phyloP scores from a whole-genome alignment of 1,284 basidiomycete species.

The Ganoderma leucocontextum region DNA sequence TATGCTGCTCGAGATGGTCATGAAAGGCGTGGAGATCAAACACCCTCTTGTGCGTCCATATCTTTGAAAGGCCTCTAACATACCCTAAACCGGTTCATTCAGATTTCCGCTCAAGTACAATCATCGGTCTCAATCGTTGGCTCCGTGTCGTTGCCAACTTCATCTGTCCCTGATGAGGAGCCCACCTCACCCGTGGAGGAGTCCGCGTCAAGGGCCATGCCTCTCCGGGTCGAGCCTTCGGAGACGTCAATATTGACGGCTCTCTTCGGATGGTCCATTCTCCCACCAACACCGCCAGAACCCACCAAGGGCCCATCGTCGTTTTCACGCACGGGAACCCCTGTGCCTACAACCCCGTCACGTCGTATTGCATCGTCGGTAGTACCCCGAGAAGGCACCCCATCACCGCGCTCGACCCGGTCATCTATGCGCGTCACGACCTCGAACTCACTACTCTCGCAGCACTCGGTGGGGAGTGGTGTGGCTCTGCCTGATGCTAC shows the following conservation, averaged over 20 bases:
- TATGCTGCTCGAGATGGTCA: slow-evolving; percentile 55
- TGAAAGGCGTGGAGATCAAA: slow-evolving; percentile 65
- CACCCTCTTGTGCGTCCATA: slow-evolving; percentile 69
- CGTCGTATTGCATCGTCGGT: slow-evolving; percentile 50
- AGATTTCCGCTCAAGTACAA: slow-evolving; percentile 48
- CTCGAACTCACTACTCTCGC: slow-evolving; percentile 15
- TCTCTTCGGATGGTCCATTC: slow-evolving; percentile 75
- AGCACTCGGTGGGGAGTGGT: slow-evolving; percentile 31
- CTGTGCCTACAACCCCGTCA: slow-evolving; percentile 47
- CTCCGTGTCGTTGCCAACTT: slow-evolving; percentile 37
- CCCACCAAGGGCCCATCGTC: slow-evolving; percentile 46
- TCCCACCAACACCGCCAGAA: slow-evolving; percentile 45
- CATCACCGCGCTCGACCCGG: slow-evolving; percentile 31
- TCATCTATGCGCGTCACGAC: slow-evolving; percentile 21
- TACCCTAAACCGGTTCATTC: background rate
- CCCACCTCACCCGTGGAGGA: slow-evolving; percentile 22
- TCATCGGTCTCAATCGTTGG: slow-evolving; percentile 41
- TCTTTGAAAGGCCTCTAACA: background rate
- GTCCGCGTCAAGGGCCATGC: slow-evolving; percentile 10
- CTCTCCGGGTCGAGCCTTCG: slow-evolving; percentile 48
- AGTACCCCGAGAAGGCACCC: slow-evolving; percentile 34
- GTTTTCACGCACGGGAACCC: slow-evolving; percentile 50
- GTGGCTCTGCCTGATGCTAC: slow-evolving; percentile 49
- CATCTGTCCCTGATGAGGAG: slow-evolving; percentile 22
- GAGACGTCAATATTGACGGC: slow-evolving; percentile 65